Base-by-base conservation (phyloP, 2,329 filamentous ascomycete genomes). In the Aspergillus sclerotialis region DNA sequence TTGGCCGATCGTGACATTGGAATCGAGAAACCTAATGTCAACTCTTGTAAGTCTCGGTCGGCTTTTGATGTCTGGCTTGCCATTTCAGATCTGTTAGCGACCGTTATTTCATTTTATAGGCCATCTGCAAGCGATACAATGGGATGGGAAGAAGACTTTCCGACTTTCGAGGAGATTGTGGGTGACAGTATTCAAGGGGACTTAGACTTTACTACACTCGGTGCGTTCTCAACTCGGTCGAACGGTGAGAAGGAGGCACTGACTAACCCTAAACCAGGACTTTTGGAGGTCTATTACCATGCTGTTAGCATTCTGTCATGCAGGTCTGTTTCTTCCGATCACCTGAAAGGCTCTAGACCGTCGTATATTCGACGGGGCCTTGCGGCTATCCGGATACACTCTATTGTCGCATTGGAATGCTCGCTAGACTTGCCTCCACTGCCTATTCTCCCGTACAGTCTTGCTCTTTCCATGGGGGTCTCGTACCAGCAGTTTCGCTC, bases 401-500 rank as follows among this genome's bases (percentile, higher is more conserved):
- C 70, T 32, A 67, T 70, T 14, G 64, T 73, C 16, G 64, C 64
- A 9, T 59, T 63, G 18, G 64, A 71, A 47, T 60, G 64, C 12
- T 58, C 65, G 5, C 54, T 64, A 19, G 48, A 61, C 9, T 56
- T 77, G 1, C 64, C 72, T 15, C 70, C 72, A 1, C 53, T 76
- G 4, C 73, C 74, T 2, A 61, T 76, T 4, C 62, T 76, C 10
- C 72, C 73, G 3, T 78, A 76, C 43, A 69, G 72, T 4, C 61
- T 76, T 12, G 67, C 71, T 1, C 58, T 78, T 5, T 71, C 72
- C 3, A 63, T 76, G 39, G 70, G 70, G 3, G 72, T 76, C 2
- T 69, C 72, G 3, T 77, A 78, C 45, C 69, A 73, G 11, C 69
- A 75, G 36, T 67, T 75, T 28, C 71, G 74, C 15, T 68, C 69